These are phyloP conservation scores for Macrophomina phaseolina DNA, from an alignment of 2,329 filamentous ascomycete species.

Conservation along the genomic window DNA sequence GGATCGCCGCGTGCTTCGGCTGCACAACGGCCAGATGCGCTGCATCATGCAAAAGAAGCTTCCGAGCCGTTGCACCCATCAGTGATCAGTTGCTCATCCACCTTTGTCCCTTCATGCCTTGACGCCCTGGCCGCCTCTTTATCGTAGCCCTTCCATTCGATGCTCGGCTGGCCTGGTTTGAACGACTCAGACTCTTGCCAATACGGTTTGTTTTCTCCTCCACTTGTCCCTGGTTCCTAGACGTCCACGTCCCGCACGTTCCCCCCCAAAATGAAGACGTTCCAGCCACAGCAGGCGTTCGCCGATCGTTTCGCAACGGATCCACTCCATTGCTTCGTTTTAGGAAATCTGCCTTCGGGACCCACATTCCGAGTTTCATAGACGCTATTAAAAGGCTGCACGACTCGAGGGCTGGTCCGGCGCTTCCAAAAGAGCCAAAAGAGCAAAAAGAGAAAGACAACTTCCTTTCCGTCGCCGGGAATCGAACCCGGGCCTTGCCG, in stretches of 20 bases:
- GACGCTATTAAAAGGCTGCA: not conserved
- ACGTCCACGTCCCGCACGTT: not conserved
- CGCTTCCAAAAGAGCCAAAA: too few relatives aligned
- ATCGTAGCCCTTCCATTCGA: too few relatives aligned
- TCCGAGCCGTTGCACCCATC: not conserved
- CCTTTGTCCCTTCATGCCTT: not conserved
- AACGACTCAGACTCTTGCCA: not conserved
- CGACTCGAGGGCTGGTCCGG: too few relatives aligned
- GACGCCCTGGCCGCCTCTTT: not conserved
- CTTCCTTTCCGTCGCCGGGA: conserved; percentile 25
- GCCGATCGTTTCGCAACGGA: not conserved
- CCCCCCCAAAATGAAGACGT: not conserved
- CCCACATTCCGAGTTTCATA: conserved; percentile 3
- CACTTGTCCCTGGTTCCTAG: not conserved
- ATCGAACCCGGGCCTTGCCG: conserved; percentile 26
- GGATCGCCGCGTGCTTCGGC: conserved; percentile 3
- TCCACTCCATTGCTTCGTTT: not conserved
- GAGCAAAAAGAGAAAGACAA: not conserved
- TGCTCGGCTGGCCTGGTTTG: too few relatives aligned
- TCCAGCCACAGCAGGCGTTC: not conserved
- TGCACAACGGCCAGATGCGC: not conserved
- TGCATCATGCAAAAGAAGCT: not conserved
- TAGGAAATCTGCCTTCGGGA: not conserved
- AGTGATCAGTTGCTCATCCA: not conserved
- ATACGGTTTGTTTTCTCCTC: not conserved